phyloP scores from a whole-genome alignment of 208 protist genomes.

The Leishmania aethiopica region DNA sequence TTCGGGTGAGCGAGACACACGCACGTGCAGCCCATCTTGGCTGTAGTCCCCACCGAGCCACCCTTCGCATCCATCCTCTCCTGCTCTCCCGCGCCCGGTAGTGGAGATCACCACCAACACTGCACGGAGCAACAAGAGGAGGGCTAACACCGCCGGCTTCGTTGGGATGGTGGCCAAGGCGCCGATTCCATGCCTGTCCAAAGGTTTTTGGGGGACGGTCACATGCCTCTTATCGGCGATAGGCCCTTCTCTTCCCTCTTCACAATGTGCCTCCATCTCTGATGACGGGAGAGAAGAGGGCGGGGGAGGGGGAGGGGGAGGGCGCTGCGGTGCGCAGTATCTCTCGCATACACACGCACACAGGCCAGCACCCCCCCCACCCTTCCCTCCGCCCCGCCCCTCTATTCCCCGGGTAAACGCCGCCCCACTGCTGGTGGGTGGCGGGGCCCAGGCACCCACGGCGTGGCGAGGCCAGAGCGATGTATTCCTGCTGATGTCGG shows the following conservation, averaged over 20 bases:
- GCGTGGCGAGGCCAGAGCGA: not conserved
- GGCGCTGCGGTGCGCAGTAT: too few relatives aligned
- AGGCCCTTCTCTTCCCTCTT: too few relatives aligned
- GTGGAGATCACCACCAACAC: not conserved
- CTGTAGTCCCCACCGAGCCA: not conserved
- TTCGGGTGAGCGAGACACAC: not conserved
- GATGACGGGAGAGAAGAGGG: too few relatives aligned
- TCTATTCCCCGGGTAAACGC: not conserved
- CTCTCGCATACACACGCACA: constrained; percentile 5
- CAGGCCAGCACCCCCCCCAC: not conserved
- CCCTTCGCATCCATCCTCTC: not conserved
- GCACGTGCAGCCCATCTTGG: not conserved
- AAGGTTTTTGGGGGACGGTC: too few relatives aligned
- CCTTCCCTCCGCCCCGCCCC: not conserved
- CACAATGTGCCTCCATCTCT: too few relatives aligned
- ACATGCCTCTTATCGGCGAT: not conserved
- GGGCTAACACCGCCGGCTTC: too few relatives aligned
- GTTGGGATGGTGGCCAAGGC: too few relatives aligned
- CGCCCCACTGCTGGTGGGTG: too few relatives aligned
- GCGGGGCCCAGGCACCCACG: not conserved
- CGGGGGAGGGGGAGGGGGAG: too few relatives aligned
- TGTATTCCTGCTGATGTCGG: not conserved
- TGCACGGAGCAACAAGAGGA: too few relatives aligned
- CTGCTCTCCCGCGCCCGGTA: not conserved
- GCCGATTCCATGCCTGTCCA: too few relatives aligned